Conservation (phyloP, 129 eudicot species). For the Kitagawia praeruptora region DNA sequence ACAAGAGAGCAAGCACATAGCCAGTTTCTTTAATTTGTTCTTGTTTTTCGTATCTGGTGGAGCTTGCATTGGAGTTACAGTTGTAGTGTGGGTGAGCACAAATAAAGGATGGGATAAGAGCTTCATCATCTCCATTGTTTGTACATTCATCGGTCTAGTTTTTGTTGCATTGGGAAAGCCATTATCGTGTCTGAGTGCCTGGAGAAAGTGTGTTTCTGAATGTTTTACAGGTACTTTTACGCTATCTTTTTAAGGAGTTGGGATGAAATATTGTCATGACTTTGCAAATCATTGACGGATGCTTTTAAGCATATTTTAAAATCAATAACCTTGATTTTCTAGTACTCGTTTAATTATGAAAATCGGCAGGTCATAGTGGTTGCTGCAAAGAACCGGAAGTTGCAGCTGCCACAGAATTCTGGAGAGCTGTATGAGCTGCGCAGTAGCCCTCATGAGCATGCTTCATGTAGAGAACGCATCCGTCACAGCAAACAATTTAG, state of each 20-base stretch:
- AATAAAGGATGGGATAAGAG: slow-evolving; percentile 15
- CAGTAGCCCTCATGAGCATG: background rate
- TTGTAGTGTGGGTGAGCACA: slow-evolving; percentile 15
- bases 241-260: background rate
- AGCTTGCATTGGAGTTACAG: slow-evolving; percentile 18
- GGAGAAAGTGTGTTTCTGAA: slow-evolving; percentile 6
- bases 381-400: background rate
- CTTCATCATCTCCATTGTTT: background rate
- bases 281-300: background rate
- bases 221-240: slow-evolving; percentile 9
- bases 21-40: slow-evolving; percentile 18
- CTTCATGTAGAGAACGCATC: background rate
- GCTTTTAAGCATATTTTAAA: background rate
- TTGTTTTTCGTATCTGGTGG: slow-evolving; percentile 5
- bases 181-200: slow-evolving; percentile 9
- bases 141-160: slow-evolving; percentile 2
- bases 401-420: slow-evolving; percentile 8
- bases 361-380: background rate
- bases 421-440: slow-evolving; percentile 4
- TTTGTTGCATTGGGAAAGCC: slow-evolving; percentile 15
- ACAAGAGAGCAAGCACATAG: slow-evolving; percentile 7
- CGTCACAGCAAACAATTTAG: slow-evolving; percentile 12
- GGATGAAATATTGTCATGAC: background rate
- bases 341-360: background rate
- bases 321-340: too few species aligned